Evolutionary conservation across 192 early-diverging fungal species (phyloP), one percentile per base, ranked within the genome.

Genomic region (Coemansia sp.): DNA sequence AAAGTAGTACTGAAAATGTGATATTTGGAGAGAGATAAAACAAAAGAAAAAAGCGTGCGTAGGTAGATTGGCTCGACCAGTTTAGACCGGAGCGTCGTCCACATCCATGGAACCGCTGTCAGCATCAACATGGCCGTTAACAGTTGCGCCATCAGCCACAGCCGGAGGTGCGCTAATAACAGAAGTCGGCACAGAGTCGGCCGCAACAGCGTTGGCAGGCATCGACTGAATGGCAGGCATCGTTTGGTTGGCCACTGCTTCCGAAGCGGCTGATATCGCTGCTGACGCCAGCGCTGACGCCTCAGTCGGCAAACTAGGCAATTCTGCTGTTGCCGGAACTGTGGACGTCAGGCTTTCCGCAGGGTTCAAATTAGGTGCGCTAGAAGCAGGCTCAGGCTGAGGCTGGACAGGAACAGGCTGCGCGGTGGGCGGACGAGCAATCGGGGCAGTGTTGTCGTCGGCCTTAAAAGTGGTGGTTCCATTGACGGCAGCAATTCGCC

Each of bases 371-470:
- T 24, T 7, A 15, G 53, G 15, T 14, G 25, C 24, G 19, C 22
- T 27, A 27, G n/a, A 8, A 19, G 48, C 48, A 17, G 53, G 14
- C 35, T 22, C 15, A 24, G 52, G 8, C 50, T 38, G 61, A 4
- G 37, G 50, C 27, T 27, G 21, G 4, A 52, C 7, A 19, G 39
- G 15, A 19, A 58, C 41, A 45, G 76, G 76, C 27, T 59, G 70
- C 19, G 64, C 76, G 0, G 67, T 73, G 2, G 76, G 76, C 37
- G 64, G 63, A n/a, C 67, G 70, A 4, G 57, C 22, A 27, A 79
- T 45, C 64, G 66, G 76, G 2, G 70, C 45, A 8, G 59, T 55
- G 14, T 73, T 64, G 57, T 79, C 76, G 57, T 70, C 66, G 7
- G 76, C 76, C 45, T 64, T 64, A 60, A 79, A 70, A 14, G 65